phyloP scores from a whole-genome alignment of 257 asterid genomes.

The Verbascum thapsus region DNA sequence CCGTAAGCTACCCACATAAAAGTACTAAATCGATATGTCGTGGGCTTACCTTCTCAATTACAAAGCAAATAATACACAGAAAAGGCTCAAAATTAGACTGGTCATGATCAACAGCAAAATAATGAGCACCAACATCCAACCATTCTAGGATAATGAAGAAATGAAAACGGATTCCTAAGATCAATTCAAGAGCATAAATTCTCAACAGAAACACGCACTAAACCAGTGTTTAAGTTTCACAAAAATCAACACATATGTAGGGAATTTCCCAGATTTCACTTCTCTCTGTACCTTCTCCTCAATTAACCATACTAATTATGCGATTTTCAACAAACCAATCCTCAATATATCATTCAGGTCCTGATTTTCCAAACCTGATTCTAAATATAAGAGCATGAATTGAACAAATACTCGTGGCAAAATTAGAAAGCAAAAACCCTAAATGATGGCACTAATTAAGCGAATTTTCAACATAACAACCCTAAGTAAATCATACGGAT shows the following conservation, averaged over 20 bases:
- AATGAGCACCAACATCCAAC: too few species aligned
- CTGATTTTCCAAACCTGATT: neutral
- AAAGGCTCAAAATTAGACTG: too few species aligned
- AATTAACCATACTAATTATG: neutral
- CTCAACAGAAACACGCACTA: neutral
- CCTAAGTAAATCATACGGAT: too few species aligned
- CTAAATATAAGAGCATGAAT: neutral
- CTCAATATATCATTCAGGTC: neutral
- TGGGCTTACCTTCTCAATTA: too few species aligned
- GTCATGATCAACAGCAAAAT: too few species aligned
- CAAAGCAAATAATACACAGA: too few species aligned
- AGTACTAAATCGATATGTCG: neutral
- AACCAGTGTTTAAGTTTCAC: conserved; percentile 4
- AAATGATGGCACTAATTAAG: too few species aligned
- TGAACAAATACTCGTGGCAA: conserved; percentile 30
- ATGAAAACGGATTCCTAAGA: too few species aligned
- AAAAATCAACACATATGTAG: neutral
- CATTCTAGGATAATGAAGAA: too few species aligned
- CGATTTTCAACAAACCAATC: neutral
- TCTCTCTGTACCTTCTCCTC: conserved; percentile 16
- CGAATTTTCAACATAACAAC: too few species aligned
- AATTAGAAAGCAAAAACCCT: too few species aligned
- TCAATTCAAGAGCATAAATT: neutral
- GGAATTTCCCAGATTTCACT: conserved; percentile 9
- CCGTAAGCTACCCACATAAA: neutral